Base-by-base conservation (phyloP, 345 rosid genomes). In the Citrus sinensis region DNA sequence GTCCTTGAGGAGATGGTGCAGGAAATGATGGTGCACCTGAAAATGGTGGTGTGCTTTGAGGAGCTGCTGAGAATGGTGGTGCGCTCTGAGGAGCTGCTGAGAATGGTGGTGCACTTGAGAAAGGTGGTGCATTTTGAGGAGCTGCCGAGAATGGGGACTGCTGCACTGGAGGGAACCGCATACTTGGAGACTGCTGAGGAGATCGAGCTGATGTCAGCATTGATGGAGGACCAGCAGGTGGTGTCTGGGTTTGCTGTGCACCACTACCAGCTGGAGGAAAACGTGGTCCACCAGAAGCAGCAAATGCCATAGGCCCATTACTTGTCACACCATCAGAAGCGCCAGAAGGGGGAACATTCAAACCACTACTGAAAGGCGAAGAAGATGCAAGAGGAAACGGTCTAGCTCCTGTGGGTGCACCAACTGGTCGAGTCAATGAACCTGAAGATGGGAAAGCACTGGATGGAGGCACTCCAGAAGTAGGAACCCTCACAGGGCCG, bases 171-270 rank as follows among this genome's bases (percentile, higher is more conserved):
- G 90, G 87, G 66, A 91, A 82, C 49, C 82, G 84, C 85, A 83
- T 65, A 76, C 83, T 81, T 51, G 88, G 90, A 65, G 84, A 80
- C 74, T 87, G 95, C 64, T 83, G 84, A 84, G 91, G 90, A 77
- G 73, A 42, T 19, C 67, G 67, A 55, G 79, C 81, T 40, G 89
- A 82, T 55, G 79, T 78, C 84, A 80, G 76, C 75, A 82, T 61
- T 58, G 89, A 85, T 14, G 87, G 90, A 82, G 88, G 91, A n/a
- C 84, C 89, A 83, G 71, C 80, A 78, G 74, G 86, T 39, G 87
- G 71, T 81, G 39, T 27, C 37, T 82, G 92, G 61, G 87, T 32
- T 75, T 65, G 78, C 71, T 49, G 82, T n/a, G 81, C 76, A 85
- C 75, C 80, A 85, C 76, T 81, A 35, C 83, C 84, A 79, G 77